Conservation (phyloP, 768 basidiomycete species). For the Candolleomyces eurysporus region DNA sequence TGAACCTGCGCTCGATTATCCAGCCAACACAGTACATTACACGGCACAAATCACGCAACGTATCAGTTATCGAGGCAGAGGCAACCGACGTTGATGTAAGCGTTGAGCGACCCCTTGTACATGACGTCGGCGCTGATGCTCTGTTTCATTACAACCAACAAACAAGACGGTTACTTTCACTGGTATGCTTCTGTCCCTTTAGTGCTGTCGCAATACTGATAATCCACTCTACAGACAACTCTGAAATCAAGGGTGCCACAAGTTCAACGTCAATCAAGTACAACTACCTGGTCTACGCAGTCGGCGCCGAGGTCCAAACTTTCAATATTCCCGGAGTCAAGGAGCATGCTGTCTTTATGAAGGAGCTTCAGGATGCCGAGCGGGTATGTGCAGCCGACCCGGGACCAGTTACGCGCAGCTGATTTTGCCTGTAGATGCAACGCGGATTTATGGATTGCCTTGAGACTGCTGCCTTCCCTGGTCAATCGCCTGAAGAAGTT, state of each 20-base stretch:
- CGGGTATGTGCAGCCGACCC: conserved; percentile 42
- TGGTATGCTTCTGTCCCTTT: conserved; percentile 50
- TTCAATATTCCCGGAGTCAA: conserved; percentile 95
- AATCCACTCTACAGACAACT: conserved; percentile 25
- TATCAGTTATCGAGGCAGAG: conserved; percentile 87
- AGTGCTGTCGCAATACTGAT: too few relatives aligned
- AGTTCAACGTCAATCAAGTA: too few relatives aligned
- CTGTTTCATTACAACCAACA: conserved; percentile 50
- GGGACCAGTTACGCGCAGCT: neutral
- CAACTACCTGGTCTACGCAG: conserved; percentile 90
- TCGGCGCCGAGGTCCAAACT: conserved; percentile 93
- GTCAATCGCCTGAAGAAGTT: conserved; percentile 80
- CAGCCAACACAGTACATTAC: conserved; percentile 92
- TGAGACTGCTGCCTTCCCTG: conserved; percentile 27
- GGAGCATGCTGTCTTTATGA: conserved; percentile 96
- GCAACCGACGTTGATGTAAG: conserved; percentile 84
- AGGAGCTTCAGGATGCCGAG: conserved; percentile 94
- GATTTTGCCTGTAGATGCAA: conserved; percentile 56
- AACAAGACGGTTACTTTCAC: conserved; percentile 88
- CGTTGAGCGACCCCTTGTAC: conserved; percentile 5
- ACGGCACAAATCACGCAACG: conserved; percentile 84
- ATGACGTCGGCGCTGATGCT: too few relatives aligned
- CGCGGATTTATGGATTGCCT: conserved; percentile 84
- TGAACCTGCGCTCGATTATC: conserved; percentile 79
- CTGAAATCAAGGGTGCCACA: conserved; percentile 89